Evolutionary conservation across 257 asterid species (phyloP), one percentile per base, ranked within the genome.

Genomic region (Schizonepeta tenuifolia): DNA sequence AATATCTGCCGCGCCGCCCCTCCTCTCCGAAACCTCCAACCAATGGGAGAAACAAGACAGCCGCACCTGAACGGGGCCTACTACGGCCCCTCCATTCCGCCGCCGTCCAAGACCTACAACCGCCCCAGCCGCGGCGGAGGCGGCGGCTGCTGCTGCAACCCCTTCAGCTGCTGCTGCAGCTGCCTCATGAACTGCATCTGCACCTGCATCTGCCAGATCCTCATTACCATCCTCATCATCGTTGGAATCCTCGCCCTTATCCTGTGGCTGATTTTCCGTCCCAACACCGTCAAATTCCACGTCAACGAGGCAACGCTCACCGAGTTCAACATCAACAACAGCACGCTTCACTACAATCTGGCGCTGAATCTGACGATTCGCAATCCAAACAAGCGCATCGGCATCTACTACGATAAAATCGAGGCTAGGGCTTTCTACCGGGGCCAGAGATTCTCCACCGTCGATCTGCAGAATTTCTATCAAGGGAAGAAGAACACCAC

Each of bases 81-180:
- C 79, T 94, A 91, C 81, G 97, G 99, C 67, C 99, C 99, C 2
- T 82, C 93, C 22, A 77, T 91, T 31, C 97, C 96, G 14, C 86
- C 88, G 75, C 84, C 84, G 58, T 0, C 84, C 3, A 88, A 88
- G 46, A 4, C 83, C 31, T 88, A 83, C 77, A 82, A 85, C 88
- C 89, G 96, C 77, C 96, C 83, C n/a, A 80, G 89, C 53, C 74
- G 94, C 66, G 86, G 85, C 49, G 80, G 90, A 7, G 86, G 96
- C 62, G 85, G 96, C 54, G 84, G 89, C 14, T 83, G 90, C 79
- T 86, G 91, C 71, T 90, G 92, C 84, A 90, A 92, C 66, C 98
- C 97, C 0, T 87, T 86, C 83, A 78, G 80, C 69, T 88, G 94
- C 69, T 90, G 93, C 77, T 88, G 91, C 49, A 78, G 90, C 70